Evolutionary conservation across 23 red algal genomes (phyloP), one percentile per base, ranked within the genome.

Genomic region (Gracilaria gracilis): DNA sequence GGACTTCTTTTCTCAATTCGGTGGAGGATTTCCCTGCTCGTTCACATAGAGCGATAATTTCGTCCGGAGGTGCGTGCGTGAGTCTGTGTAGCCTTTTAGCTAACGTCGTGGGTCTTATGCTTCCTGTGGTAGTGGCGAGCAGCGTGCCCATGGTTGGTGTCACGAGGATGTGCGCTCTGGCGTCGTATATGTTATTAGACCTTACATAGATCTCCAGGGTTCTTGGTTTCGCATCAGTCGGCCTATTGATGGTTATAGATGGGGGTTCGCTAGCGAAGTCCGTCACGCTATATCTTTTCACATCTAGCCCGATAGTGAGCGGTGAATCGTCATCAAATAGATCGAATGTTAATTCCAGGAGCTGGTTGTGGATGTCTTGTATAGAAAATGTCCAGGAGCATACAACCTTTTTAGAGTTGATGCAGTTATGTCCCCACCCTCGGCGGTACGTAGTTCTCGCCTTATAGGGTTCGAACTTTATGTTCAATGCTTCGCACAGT

Each of bases 361-460:
- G 32, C 25, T 46, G 40, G 21, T 77, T 77, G 3, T 77, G 25
- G 19, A 77, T 46, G 12, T 77, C 72, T 17, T 77, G 72, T 77
- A 31, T 8, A 4, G 32, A 28, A 4, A 77, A 4, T 4, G 72
- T 77, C 72, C 72, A 77, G 2, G 72, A 46, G 34, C 34, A 77
- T 6, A 8, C 23, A 2, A 77, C 31, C 1, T 33, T 2, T 48
- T 77, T 73, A 9, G 66, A 16, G 36, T 76, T 67, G 9, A 59
- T 33, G 28, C 84, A 39, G 38, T 76, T 32, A 54, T 76, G 25
- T 47, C 59, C 61, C 82, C 82, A 86, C 29, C 62, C 65, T 20
- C 65, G 61, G 2, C 29, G n/a, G 35, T 86, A 86, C 1, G 9
- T 67, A n/a, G 24, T 0, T 74, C 67, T 38, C 27, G 84, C 67